Evolutionary conservation across 495 filamentous ascomycete species (phyloP).

Genomic region (Hypoxylon perforatum): DNA sequence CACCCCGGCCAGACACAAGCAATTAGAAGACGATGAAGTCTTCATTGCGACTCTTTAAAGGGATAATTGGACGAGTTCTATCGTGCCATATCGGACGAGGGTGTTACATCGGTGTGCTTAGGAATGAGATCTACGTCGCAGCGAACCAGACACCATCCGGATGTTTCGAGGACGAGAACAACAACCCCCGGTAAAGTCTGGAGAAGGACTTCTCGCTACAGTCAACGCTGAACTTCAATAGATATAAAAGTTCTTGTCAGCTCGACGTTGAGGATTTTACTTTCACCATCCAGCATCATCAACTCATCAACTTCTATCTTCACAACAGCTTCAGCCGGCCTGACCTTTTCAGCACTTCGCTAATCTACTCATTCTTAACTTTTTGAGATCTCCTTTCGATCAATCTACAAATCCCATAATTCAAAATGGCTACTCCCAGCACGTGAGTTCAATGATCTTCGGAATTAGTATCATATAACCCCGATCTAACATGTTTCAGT

Average conservation of each 20-base stretch:
- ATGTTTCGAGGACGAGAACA: constrained; percentile 25
- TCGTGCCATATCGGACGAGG: constrained; percentile 49
- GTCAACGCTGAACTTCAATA: constrained; percentile 3
- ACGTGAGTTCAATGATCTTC: constrained; percentile 34
- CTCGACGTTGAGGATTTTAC: background rate
- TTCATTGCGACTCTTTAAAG: constrained; percentile 27
- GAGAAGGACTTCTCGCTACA: constrained; percentile 18
- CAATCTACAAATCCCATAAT: constrained; percentile 16
- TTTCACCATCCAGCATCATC: constrained; percentile 37
- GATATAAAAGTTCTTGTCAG: constrained; percentile 32
- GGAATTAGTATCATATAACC: background rate
- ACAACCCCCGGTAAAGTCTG: constrained; percentile 20
- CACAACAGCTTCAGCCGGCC: constrained; percentile 42
- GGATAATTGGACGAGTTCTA: constrained; percentile 36
- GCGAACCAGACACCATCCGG: constrained; percentile 19
- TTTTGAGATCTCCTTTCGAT: constrained; percentile 37
- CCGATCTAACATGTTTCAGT: constrained; percentile 24
- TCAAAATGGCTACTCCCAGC: constrained; percentile 43
- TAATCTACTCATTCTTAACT: constrained; percentile 2
- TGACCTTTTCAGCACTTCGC: constrained; percentile 24
- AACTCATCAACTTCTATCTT: constrained; percentile 31
- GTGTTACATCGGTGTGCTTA: constrained; percentile 31
- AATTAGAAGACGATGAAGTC: constrained; percentile 19
- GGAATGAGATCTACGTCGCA: constrained; percentile 39
- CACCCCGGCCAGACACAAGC: constrained; percentile 16